A percentile compares a stretch with the other conserved stretches of the same genome.
These are phyloP conservation scores for Neocallimastix lanati DNA, from an alignment of 192 early-diverging fungal species.

Conservation along the genomic window DNA sequence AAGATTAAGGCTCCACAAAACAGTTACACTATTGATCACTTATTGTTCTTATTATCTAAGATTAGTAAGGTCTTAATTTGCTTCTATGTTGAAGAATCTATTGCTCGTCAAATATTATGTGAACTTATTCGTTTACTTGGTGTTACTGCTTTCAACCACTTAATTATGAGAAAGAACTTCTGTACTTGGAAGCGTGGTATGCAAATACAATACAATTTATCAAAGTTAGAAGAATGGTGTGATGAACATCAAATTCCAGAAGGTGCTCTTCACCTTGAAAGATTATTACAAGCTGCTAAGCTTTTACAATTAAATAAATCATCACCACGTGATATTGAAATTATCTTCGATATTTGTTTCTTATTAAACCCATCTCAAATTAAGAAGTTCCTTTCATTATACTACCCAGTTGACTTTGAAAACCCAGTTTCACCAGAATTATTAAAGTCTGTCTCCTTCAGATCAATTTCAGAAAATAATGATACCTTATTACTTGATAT, in stretches of 20 bases:
- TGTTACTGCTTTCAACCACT: slow-evolving; percentile 86
- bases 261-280: slow-evolving; percentile 74
- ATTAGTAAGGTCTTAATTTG: slow-evolving; percentile 88
- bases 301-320: slow-evolving; percentile 89
- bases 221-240: slow-evolving; percentile 96
- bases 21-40: slow-evolving; percentile 82
- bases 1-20: slow-evolving; percentile 59
- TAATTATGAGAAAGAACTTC: slow-evolving; percentile 95
- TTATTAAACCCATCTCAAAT: slow-evolving; percentile 90
- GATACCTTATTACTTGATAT: slow-evolving; percentile 1
- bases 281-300: slow-evolving; percentile 91
- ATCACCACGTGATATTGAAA: slow-evolving; percentile 73
- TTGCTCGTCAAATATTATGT: slow-evolving; percentile 81
- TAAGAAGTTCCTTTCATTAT: slow-evolving; percentile 92
- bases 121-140: slow-evolving; percentile 90
- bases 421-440: slow-evolving; percentile 32
- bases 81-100: slow-evolving; percentile 85
- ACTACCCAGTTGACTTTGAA: slow-evolving; percentile 91
- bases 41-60: slow-evolving; percentile 84
- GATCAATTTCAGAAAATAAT: background rate
- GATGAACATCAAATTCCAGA: slow-evolving; percentile 84
- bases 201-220: slow-evolving; percentile 98
- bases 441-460: slow-evolving; percentile 1
- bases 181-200: too few species aligned
- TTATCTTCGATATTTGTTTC: slow-evolving; percentile 97